Conservation (phyloP, 179 eudicot species). For the Silene coronaria region DNA sequence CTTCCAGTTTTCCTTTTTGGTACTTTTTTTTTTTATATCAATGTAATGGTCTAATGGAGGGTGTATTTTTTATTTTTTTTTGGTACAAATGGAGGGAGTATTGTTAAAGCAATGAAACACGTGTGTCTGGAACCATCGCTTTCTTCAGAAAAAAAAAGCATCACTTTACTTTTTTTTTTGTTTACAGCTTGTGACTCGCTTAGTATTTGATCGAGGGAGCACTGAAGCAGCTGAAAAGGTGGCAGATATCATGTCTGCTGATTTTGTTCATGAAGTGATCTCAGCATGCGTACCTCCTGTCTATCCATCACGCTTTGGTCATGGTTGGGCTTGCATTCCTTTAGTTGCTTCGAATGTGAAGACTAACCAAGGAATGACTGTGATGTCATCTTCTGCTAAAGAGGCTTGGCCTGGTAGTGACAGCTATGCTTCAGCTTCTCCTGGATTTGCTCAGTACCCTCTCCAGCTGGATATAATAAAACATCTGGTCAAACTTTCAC, state of each 20-base stretch:
- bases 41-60: neutral
- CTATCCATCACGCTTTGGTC: slow-evolving; percentile 87
- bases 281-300: slow-evolving; percentile 99
- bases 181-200: slow-evolving; percentile 88
- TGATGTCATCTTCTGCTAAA: slow-evolving; percentile 50
- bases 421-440: slow-evolving; percentile 46
- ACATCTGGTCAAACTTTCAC: slow-evolving; percentile 87
- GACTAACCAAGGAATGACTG: slow-evolving; percentile 39
- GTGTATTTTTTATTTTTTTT: neutral
- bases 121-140: neutral
- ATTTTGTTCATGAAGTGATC: slow-evolving; percentile 97
- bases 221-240: slow-evolving; percentile 98
- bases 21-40: too few relatives aligned
- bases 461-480: slow-evolving; percentile 84
- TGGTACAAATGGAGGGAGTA: neutral
- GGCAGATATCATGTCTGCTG: slow-evolving; percentile 91
- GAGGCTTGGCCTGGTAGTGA: slow-evolving; percentile 55
- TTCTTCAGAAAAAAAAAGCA: neutral
- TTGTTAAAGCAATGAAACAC: neutral
- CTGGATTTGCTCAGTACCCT: slow-evolving; percentile 75
- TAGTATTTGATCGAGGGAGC: slow-evolving; percentile 90
- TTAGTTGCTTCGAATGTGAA: slow-evolving; percentile 53
- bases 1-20: too few relatives aligned
- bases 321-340: slow-evolving; percentile 98
- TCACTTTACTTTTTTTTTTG: slow-evolving; percentile 15